phyloP scores from a whole-genome alignment of 805 yeast genomes.

The Pichia scutulata region DNA sequence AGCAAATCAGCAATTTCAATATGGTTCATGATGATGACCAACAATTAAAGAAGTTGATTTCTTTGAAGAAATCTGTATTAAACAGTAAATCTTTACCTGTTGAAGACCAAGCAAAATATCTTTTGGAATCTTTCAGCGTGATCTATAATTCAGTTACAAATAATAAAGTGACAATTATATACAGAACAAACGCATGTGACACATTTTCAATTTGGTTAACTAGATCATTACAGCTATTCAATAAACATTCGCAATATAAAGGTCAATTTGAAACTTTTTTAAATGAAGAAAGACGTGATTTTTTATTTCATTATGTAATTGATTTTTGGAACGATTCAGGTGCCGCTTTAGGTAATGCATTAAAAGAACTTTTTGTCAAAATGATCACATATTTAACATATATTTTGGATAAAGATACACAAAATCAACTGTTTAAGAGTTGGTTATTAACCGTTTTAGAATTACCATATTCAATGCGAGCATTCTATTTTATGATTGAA shows the following conservation, averaged over 20 bases:
- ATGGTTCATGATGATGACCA: neutral
- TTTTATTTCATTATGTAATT: slow-evolving; percentile 44
- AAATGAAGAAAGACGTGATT: slow-evolving; percentile 19
- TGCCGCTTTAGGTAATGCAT: slow-evolving; percentile 62
- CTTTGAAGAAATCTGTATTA: neutral
- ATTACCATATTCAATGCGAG: slow-evolving; percentile 47
- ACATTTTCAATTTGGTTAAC: slow-evolving; percentile 58
- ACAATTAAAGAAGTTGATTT: neutral
- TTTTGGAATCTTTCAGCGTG: slow-evolving; percentile 9
- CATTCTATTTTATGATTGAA: slow-evolving; percentile 55
- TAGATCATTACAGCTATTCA: slow-evolving; percentile 39
- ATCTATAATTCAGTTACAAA: slow-evolving; percentile 27
- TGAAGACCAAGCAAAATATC: neutral
- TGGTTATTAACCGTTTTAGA: slow-evolving; percentile 43
- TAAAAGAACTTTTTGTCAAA: slow-evolving; percentile 53
- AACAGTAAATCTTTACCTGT: slow-evolving; percentile 2
- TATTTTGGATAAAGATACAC: slow-evolving; percentile 5
- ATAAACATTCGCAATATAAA: slow-evolving; percentile 1
- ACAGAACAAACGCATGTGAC: slow-evolving; percentile 45
- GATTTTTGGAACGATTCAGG: slow-evolving; percentile 69
- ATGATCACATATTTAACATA: slow-evolving; percentile 32
- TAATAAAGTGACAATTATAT: slow-evolving; percentile 30
- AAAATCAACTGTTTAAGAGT: slow-evolving; percentile 22
- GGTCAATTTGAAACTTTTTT: slow-evolving; percentile 7
- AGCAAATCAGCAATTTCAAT: neutral